Percentiles rank a stretch among this genome's conserved stretches.
Evolutionary conservation across 169 alveolate species (phyloP).

Genomic region (Eimeria zaria): DNA sequence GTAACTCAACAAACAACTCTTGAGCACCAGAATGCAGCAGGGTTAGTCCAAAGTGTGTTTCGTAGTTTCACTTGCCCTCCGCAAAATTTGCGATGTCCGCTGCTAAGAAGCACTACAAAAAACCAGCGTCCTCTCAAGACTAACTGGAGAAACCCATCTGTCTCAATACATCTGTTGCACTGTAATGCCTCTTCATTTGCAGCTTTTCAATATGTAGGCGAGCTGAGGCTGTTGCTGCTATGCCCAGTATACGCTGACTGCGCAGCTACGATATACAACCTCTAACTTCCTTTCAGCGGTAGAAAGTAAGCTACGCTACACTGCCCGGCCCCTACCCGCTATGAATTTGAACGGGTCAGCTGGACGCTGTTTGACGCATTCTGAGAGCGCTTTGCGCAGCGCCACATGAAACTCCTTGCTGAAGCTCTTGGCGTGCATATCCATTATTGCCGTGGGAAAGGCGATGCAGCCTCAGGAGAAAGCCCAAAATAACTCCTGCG

Average conservation of each 20-base stretch:
- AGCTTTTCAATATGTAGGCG: not conserved
- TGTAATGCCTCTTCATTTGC: not conserved
- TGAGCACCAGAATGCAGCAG: not conserved
- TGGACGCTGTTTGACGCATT: conserved; percentile 61
- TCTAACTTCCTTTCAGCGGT: not conserved
- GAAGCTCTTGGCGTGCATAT: not conserved
- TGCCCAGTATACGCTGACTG: not conserved
- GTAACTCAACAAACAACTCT: not conserved
- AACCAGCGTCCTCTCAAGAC: not conserved
- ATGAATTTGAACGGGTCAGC: conserved; percentile 61
- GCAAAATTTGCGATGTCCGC: not conserved
- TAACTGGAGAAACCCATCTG: not conserved
- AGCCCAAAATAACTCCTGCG: not conserved
- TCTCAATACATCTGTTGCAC: too few relatives aligned
- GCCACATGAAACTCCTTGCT: conserved; percentile 58
- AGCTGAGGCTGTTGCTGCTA: not conserved
- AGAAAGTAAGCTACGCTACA: not conserved
- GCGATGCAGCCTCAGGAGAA: not conserved
- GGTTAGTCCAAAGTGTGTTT: not conserved
- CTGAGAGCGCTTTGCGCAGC: conserved; percentile 52
- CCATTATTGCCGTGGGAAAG: not conserved
- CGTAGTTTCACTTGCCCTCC: not conserved
- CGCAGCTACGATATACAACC: not conserved
- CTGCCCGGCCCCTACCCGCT: conserved; percentile 30
- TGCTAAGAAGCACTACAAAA: too few relatives aligned